Evolutionary conservation across 2,329 filamentous ascomycete genomes (phyloP).

Genomic region (Fonsecaea multimorphosa): DNA sequence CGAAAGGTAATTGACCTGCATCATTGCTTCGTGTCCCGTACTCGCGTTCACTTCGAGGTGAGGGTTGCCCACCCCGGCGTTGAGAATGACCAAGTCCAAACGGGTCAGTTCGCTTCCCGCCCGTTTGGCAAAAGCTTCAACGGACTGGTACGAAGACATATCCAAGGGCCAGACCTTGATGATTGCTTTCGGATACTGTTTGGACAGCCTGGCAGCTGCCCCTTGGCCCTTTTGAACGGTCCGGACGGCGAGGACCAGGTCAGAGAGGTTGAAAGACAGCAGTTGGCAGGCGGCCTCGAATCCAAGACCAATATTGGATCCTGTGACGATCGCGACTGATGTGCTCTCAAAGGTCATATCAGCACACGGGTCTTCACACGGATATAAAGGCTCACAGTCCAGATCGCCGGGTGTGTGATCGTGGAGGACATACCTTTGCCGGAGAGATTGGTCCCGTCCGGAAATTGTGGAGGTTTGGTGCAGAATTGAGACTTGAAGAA

Average conservation of each 20-base stretch:
- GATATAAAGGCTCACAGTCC: neutral
- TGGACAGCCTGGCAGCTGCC: constrained; percentile 40
- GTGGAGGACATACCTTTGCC: neutral
- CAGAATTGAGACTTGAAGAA: neutral
- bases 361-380: neutral
- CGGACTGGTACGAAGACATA: constrained; percentile 47
- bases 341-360: constrained; percentile 3
- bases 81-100: constrained; percentile 56
- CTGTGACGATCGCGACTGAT: constrained; percentile 50
- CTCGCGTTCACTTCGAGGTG: constrained; percentile 30
- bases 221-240: constrained; percentile 50
- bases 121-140: constrained; percentile 44
- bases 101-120: neutral
- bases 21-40: constrained; percentile 45
- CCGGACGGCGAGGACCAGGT: constrained; percentile 55
- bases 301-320: constrained; percentile 55
- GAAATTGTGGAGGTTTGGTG: neutral
- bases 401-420: neutral
- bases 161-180: constrained; percentile 56
- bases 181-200: constrained; percentile 44
- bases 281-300: constrained; percentile 53
- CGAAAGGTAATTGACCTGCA: constrained; percentile 47
- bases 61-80: constrained; percentile 49
- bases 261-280: constrained; percentile 46
- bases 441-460: neutral